Conservation (phyloP, 2,329 filamentous ascomycete species). For the Fusarium zealandicum region DNA sequence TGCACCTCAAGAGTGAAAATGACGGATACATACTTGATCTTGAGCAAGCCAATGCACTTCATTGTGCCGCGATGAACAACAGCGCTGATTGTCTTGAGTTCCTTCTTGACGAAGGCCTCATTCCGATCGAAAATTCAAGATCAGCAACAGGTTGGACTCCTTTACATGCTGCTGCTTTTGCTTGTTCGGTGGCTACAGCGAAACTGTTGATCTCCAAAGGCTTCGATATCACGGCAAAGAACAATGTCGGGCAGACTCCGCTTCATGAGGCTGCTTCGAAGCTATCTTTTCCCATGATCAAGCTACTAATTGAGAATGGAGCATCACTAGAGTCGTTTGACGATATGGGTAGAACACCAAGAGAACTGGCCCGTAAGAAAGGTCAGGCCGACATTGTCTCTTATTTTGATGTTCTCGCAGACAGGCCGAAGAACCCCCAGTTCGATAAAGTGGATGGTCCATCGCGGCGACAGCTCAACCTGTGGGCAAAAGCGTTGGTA, state of each 20-base stretch:
- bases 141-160: not conserved
- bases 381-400: too few species aligned
- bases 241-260: not conserved
- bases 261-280: not conserved
- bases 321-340: not conserved
- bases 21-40: too few species aligned
- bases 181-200: rapidly evolving
- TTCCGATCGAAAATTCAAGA: not conserved
- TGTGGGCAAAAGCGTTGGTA: not conserved
- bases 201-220: not conserved
- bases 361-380: not conserved
- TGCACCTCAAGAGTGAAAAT: too few species aligned
- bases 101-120: not conserved
- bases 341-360: not conserved
- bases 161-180: not conserved
- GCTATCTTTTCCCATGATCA: rapidly evolving
- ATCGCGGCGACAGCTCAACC: not conserved
- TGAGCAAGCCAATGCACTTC: not conserved
- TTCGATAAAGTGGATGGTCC: rapidly evolving
- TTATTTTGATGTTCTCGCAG: too few species aligned
- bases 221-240: not conserved
- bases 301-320: not conserved
- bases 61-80: too few species aligned
- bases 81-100: not conserved
- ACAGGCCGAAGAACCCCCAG: too few species aligned